Evolutionary conservation across 176 grass and related monocot species (phyloP).

Genomic region (Cenchrus purpureus): DNA sequence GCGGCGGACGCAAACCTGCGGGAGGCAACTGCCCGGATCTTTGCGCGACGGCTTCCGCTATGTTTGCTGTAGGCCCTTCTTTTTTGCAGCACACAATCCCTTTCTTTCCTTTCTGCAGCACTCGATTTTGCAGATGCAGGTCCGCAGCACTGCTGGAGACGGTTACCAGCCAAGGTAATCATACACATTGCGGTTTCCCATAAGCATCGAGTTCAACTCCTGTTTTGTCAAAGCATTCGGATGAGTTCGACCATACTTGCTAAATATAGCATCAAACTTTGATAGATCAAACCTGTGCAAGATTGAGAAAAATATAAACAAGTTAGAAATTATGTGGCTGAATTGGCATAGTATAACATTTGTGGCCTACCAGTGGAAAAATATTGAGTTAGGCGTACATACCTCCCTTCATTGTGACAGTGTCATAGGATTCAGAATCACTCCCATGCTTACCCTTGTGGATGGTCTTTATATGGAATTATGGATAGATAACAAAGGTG

Average conservation of each 20-base stretch:
- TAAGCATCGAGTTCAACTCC: conserved; percentile 52
- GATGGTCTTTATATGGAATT: conserved; percentile 54
- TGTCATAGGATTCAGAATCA: conserved; percentile 68
- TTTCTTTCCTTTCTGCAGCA: no score
- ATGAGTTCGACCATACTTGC: conserved; percentile 59
- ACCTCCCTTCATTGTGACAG: conserved; percentile 61
- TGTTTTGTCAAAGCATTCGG: conserved; percentile 55
- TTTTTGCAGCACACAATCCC: no score
- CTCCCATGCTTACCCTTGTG: conserved; percentile 76
- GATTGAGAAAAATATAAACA: not conserved
- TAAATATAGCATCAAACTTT: conserved; percentile 74
- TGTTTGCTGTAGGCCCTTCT: no score
- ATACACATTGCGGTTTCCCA: conserved; percentile 54
- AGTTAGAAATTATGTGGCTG: conserved; percentile 1
- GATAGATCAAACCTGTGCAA: conserved; percentile 65
- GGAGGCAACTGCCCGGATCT: no score
- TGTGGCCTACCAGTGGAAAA: no score
- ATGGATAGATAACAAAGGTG: conserved; percentile 56
- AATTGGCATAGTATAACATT: not conserved
- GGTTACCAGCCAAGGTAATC: conserved; percentile 61
- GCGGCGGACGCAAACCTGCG: no score
- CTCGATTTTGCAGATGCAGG: no score
- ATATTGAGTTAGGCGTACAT: not conserved
- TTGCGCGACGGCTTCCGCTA: no score
- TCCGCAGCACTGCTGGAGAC: no score